Percentiles rank a stretch among this genome's conserved stretches.
phyloP scores from a whole-genome alignment of 2,329 filamentous ascomycete genomes.

The Sarocladiaceae sp. region DNA sequence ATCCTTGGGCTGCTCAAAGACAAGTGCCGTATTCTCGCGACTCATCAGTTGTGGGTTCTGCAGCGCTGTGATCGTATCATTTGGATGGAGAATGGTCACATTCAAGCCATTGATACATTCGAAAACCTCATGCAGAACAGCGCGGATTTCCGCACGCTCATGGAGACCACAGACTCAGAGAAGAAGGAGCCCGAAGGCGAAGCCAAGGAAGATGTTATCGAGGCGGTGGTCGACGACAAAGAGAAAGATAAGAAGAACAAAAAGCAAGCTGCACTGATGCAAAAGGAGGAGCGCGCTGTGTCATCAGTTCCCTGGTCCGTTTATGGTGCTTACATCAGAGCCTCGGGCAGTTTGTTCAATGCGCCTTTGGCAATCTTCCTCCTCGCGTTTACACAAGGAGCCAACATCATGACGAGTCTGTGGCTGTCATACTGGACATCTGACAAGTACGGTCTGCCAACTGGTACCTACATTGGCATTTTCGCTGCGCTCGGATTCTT shows the following conservation, averaged over 20 bases:
- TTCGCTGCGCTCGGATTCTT: constrained; percentile 67
- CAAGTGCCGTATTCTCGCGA: constrained; percentile 88
- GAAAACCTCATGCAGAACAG: constrained; percentile 80
- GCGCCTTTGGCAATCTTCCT: constrained; percentile 60
- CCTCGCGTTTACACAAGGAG: constrained; percentile 69
- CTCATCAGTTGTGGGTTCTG: constrained; percentile 91
- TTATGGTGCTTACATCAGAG: constrained; percentile 71
- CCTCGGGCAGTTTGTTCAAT: constrained; percentile 68
- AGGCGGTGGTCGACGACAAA: constrained; percentile 35
- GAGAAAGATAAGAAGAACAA: constrained; percentile 53
- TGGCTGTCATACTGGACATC: constrained; percentile 96
- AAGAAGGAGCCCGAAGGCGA: constrained; percentile 49
- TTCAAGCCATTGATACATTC: constrained; percentile 85
- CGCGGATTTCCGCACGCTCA: constrained; percentile 72
- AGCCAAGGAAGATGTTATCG: constrained; percentile 38
- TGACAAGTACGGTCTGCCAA: constrained; percentile 63
- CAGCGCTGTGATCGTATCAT: constrained; percentile 88
- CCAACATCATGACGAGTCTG: constrained; percentile 82
- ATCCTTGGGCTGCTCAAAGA: constrained; percentile 84
- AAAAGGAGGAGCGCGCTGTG: constrained; percentile 64
- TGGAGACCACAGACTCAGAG: constrained; percentile 79
- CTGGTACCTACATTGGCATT: constrained; percentile 67
- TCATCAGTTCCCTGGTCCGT: constrained; percentile 76
- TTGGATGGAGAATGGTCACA: constrained; percentile 83
- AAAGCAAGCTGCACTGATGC: constrained; percentile 65